phyloP scores from a whole-genome alignment of 345 rosid species.

The Syzygium grande region DNA sequence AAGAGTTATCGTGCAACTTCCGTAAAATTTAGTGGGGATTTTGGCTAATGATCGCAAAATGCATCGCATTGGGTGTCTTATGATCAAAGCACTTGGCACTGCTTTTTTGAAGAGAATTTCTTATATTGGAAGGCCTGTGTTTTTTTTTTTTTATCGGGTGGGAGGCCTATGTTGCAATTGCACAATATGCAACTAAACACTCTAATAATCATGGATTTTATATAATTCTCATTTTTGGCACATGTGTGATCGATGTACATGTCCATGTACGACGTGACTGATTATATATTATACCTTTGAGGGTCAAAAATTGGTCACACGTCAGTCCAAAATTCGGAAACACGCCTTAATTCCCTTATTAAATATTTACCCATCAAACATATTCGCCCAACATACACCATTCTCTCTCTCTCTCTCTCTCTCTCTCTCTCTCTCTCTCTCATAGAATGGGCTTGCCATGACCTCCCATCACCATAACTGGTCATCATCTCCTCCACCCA shows the following conservation, averaged over 20 bases:
- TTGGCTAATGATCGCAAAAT: background rate
- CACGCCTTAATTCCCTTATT: background rate
- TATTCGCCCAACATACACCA: background rate
- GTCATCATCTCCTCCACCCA: conserved; percentile 8
- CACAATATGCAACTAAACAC: background rate
- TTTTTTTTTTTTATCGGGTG: background rate
- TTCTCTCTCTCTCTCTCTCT: background rate
- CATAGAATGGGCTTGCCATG: background rate
- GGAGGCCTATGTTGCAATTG: background rate
- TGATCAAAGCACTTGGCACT: background rate
- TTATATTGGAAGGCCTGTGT: background rate
- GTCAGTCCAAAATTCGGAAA: background rate
- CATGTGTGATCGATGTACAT: background rate
- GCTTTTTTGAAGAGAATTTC: background rate
- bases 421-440: background rate
- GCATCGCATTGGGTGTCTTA: background rate
- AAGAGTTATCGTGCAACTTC: background rate
- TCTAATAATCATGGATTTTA: too few relatives aligned
- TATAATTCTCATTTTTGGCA: background rate
- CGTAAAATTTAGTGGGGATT: background rate
- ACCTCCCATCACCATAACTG: background rate
- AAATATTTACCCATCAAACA: background rate
- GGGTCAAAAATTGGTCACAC: background rate
- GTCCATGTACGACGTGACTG: background rate
- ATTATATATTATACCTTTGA: background rate